Evolutionary conservation across 345 rosid species (phyloP).

Genomic region (Arabis alpina): DNA sequence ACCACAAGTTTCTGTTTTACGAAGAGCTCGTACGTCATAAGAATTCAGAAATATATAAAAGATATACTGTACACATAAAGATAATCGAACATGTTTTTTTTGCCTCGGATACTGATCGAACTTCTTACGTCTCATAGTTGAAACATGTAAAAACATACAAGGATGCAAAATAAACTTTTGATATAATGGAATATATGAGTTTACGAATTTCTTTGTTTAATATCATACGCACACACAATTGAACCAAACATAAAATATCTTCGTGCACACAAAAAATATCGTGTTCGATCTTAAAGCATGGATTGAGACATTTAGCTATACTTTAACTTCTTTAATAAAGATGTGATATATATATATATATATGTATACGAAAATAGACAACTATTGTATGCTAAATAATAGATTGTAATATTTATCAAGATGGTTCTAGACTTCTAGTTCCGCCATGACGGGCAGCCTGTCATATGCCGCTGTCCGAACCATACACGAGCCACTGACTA

Average conservation of each 20-base stretch:
- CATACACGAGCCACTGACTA: constrained; percentile 36
- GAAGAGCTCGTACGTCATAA: neutral
- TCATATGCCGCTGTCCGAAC: constrained; percentile 35
- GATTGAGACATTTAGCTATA: neutral
- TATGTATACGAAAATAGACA: neutral
- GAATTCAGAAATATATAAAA: too few relatives aligned
- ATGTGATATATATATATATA: neutral
- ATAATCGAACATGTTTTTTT: neutral
- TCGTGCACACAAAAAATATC: neutral
- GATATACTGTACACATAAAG: too few relatives aligned
- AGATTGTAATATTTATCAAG: neutral
- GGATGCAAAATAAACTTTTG: neutral
- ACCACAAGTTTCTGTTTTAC: neutral
- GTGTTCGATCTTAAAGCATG: neutral
- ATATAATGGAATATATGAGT: neutral
- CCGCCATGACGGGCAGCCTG: constrained; percentile 27
- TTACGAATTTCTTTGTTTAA: neutral
- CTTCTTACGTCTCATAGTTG: neutral
- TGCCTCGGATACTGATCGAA: neutral
- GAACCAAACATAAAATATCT: neutral
- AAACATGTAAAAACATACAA: too few relatives aligned
- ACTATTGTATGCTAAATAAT: neutral
- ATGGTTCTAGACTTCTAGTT: constrained; percentile 23
- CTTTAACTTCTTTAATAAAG: neutral
- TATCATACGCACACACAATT: neutral